phyloP scores from a whole-genome alignment of 2,329 filamentous ascomycete genomes.

The Hirsutella rhossiliensis region DNA sequence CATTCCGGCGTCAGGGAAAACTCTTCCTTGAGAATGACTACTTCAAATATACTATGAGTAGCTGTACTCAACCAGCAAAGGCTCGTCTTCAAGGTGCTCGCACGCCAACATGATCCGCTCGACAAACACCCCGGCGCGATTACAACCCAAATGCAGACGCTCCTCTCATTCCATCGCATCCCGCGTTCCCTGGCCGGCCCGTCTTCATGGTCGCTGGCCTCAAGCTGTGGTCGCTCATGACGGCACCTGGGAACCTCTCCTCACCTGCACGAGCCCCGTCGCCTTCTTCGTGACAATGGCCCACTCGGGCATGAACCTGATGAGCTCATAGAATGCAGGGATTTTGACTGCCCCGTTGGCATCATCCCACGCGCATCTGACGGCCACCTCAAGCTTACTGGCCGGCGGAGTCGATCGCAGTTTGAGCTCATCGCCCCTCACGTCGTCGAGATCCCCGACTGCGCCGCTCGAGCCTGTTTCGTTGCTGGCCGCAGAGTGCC shows the following conservation, averaged over 20 bases:
- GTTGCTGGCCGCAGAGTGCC: background rate
- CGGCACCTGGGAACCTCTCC: constrained; percentile 49
- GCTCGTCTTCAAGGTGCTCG: too few relatives aligned
- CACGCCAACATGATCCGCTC: too few relatives aligned
- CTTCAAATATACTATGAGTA: too few relatives aligned
- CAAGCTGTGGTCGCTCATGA: constrained; percentile 13
- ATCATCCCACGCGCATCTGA: constrained; percentile 82
- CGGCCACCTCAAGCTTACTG: constrained; percentile 42
- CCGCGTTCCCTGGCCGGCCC: too few relatives aligned
- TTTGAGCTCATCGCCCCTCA: constrained; percentile 4
- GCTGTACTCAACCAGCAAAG: too few relatives aligned
- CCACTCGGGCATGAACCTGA: constrained; percentile 70
- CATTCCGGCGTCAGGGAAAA: too few relatives aligned
- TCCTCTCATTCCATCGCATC: too few relatives aligned
- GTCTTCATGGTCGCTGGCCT: background rate
- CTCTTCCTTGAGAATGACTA: too few relatives aligned
- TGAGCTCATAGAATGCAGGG: constrained; percentile 72
- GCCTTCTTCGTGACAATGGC: constrained; percentile 60
- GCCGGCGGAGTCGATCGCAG: constrained; percentile 4
- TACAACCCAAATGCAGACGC: too few relatives aligned
- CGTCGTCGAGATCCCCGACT: background rate
- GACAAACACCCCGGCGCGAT: too few relatives aligned
- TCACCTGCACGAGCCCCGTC: constrained; percentile 74
- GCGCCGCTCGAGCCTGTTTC: background rate
- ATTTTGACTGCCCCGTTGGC: constrained; percentile 60